Conservation (phyloP, 345 rosid genomes). For the Erysimum cheiranthoides region DNA sequence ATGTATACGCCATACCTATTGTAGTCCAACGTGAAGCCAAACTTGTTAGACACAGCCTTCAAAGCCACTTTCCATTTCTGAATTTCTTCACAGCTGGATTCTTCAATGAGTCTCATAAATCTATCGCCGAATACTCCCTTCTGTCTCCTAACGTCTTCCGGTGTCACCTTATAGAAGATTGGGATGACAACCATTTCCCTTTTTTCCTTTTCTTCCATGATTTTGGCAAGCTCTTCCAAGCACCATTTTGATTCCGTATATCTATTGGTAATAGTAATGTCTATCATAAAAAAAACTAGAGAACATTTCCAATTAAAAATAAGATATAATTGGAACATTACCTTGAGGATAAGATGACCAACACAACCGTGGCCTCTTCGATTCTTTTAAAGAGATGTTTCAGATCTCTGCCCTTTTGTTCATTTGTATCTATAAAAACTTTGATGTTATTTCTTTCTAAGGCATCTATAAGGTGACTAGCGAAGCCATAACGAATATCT, state of each 20-base stretch:
- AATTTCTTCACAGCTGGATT: too few species aligned
- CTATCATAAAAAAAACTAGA: too few species aligned
- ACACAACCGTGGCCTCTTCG: neutral
- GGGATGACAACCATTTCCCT: neutral
- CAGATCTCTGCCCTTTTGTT: neutral
- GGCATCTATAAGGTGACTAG: too few species aligned
- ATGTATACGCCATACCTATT: too few species aligned
- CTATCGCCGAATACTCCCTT: neutral
- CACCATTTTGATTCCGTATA: neutral
- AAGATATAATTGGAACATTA: neutral
- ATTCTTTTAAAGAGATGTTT: constrained; percentile 1
- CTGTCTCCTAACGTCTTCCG: neutral
- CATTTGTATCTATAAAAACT: too few species aligned
- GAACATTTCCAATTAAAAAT: too few species aligned
- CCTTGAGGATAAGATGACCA: constrained; percentile 19
- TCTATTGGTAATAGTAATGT: too few species aligned
- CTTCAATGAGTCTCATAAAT: neutral
- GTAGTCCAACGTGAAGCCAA: too few species aligned
- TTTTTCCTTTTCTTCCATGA: too few species aligned
- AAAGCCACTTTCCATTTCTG: too few species aligned
- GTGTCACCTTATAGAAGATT: neutral
- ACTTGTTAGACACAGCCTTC: too few species aligned
- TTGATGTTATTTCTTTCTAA: neutral
- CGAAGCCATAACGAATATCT: too few species aligned
- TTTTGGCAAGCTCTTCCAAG: neutral